phyloP scores from a whole-genome alignment of 2,329 filamentous ascomycete genomes.

The Talaromyces islandicus region DNA sequence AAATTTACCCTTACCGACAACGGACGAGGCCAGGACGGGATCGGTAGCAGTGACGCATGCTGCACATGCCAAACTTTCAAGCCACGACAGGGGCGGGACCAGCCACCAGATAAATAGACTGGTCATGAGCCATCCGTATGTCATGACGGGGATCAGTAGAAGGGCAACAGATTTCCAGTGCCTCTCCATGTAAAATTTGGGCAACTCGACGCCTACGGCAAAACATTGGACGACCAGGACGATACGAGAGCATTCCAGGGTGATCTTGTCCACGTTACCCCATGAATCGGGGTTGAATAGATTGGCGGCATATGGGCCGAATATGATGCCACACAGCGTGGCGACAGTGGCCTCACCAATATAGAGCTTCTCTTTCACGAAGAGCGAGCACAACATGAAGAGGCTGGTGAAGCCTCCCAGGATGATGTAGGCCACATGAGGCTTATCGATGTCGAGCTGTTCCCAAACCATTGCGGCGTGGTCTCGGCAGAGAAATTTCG shows the following conservation, averaged over 20 bases:
- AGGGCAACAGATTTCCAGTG: constrained; percentile 92
- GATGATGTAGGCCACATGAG: constrained; percentile 98
- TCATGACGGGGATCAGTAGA: constrained; percentile 92
- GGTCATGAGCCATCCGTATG: constrained; percentile 75
- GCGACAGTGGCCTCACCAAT: constrained; percentile 96
- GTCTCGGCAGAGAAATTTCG: background rate
- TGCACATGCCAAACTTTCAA: constrained; percentile 79
- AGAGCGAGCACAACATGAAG: constrained; percentile 96
- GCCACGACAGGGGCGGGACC: constrained; percentile 70
- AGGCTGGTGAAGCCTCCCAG: constrained; percentile 93
- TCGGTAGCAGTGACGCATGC: constrained; percentile 97
- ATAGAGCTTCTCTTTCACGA: constrained; percentile 97
- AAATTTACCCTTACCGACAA: constrained; percentile 98
- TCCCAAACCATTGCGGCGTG: constrained; percentile 43
- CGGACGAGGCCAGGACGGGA: constrained; percentile 91
- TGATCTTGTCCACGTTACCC: constrained; percentile 64
- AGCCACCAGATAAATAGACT: constrained; percentile 95
- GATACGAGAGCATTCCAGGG: constrained; percentile 64
- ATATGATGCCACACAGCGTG: constrained; percentile 65
- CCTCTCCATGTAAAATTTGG: constrained; percentile 81
- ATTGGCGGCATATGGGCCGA: constrained; percentile 61
- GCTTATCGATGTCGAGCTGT: constrained; percentile 67
- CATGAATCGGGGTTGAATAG: constrained; percentile 56
- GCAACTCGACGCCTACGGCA: constrained; percentile 65
- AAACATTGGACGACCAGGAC: constrained; percentile 70